These are phyloP conservation scores for Colletotrichum acutatum DNA, from an alignment of 2,329 filamentous ascomycete genomes.

Conservation along the genomic window DNA sequence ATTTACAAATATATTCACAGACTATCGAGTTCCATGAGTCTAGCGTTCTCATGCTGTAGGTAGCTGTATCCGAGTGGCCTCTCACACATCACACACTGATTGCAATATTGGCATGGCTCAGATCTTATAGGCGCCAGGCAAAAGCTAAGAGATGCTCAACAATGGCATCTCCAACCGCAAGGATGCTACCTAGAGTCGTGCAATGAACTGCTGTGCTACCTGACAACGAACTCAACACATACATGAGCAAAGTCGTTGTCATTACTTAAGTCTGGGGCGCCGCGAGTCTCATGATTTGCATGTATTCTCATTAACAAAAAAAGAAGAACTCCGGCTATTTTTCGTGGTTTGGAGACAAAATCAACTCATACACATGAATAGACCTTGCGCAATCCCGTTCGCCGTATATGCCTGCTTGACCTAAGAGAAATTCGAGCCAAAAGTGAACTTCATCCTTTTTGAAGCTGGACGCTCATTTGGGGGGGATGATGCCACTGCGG, in stretches of 20 bases:
- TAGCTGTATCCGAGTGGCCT: background rate
- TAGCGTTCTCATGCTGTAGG: background rate
- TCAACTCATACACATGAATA: conserved; percentile 16
- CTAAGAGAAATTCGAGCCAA: background rate
- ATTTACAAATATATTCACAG: too few relatives aligned
- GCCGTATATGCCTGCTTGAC: conserved; percentile 1
- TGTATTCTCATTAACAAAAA: conserved; percentile 17
- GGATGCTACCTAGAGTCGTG: background rate
- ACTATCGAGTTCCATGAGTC: too few relatives aligned
- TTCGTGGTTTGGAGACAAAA: conserved; percentile 12
- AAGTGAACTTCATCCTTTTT: background rate
- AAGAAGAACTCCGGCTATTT: conserved; percentile 24
- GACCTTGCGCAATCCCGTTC: conserved; percentile 12
- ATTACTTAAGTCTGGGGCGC: too few relatives aligned
- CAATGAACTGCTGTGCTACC: background rate
- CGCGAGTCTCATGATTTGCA: background rate
- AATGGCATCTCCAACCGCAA: background rate
- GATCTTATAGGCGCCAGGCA: background rate
- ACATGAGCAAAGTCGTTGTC: background rate
- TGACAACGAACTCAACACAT: background rate
- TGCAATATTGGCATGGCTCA: conserved; percentile 5
- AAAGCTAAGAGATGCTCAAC: background rate
- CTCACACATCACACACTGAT: background rate
- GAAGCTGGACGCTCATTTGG: background rate
- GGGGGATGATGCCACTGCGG: background rate